phyloP scores from a whole-genome alignment of 257 asterid genomes.

The Rubia yunnanensis region DNA sequence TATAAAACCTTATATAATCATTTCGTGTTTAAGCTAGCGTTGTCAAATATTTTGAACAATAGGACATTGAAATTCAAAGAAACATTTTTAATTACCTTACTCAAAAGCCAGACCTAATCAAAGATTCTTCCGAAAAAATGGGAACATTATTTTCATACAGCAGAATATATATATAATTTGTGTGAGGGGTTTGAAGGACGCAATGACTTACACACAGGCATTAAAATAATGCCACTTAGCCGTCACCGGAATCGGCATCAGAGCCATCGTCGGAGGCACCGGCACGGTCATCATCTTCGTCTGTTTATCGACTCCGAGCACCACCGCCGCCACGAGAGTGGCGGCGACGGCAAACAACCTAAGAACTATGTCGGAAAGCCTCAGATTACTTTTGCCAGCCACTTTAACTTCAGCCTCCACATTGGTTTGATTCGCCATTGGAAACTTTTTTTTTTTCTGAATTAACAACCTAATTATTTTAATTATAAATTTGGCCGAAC shows the following conservation, averaged over 20 bases:
- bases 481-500: neutral
- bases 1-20: too few relatives aligned
- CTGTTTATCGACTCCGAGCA: constrained; percentile 46
- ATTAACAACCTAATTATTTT: neutral
- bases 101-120: neutral
- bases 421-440: neutral
- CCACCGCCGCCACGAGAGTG: constrained; percentile 46
- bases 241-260: constrained; percentile 36
- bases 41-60: too few relatives aligned
- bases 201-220: constrained; percentile 12
- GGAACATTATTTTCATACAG: too few relatives aligned
- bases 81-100: too few relatives aligned
- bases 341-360: constrained; percentile 28
- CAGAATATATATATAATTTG: too few relatives aligned
- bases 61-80: too few relatives aligned
- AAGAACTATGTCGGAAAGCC: constrained; percentile 5
- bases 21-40: too few relatives aligned
- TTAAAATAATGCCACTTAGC: constrained; percentile 60
- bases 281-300: constrained; percentile 26
- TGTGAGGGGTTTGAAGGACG: too few relatives aligned
- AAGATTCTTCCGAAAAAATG: too few relatives aligned
- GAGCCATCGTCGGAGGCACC: constrained; percentile 40
- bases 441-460: neutral
- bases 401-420: constrained; percentile 6
- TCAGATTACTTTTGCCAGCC: neutral